Evolutionary conservation across 139 green algal genomes (phyloP).

Genomic region (Chlorella vulgaris): DNA sequence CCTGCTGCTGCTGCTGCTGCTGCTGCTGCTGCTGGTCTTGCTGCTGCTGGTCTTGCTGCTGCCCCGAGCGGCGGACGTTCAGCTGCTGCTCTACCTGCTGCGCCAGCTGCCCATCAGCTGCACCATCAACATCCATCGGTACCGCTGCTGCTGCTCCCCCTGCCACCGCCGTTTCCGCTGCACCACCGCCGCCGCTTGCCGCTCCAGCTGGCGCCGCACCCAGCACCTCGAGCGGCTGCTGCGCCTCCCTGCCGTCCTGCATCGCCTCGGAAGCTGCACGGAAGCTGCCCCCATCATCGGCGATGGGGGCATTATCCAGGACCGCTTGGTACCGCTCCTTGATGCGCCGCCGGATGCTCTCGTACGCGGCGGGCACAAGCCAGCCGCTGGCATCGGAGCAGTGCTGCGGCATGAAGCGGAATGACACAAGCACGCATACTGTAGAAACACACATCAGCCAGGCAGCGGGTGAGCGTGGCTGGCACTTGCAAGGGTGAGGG

Average conservation of each 20-base stretch:
- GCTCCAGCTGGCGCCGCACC: no score
- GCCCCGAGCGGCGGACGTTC: no score
- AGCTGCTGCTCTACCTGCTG: neutral
- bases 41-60: neutral
- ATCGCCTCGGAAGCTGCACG: neutral
- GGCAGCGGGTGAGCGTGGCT: no score
- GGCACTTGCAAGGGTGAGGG: no score
- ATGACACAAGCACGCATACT: no score
- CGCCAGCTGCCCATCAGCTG: neutral
- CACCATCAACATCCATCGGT: neutral
- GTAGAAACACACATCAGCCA: no score
- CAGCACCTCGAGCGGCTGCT: no score
- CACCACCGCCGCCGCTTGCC: neutral
- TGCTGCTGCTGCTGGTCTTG: neutral
- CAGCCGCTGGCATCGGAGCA: conserved; percentile 31
- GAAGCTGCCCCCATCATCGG: neutral
- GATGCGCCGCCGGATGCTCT: conserved; percentile 15
- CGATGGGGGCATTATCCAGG: conserved; percentile 2
- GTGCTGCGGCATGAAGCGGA: no score
- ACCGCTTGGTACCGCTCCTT: conserved; percentile 26
- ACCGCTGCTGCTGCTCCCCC: neutral
- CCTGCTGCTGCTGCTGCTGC: no score
- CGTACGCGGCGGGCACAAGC: neutral
- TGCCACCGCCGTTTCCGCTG: neutral
- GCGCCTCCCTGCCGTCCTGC: no score